Conservation (phyloP, 2,329 filamentous ascomycete species). For the Trichoderma gracile region DNA sequence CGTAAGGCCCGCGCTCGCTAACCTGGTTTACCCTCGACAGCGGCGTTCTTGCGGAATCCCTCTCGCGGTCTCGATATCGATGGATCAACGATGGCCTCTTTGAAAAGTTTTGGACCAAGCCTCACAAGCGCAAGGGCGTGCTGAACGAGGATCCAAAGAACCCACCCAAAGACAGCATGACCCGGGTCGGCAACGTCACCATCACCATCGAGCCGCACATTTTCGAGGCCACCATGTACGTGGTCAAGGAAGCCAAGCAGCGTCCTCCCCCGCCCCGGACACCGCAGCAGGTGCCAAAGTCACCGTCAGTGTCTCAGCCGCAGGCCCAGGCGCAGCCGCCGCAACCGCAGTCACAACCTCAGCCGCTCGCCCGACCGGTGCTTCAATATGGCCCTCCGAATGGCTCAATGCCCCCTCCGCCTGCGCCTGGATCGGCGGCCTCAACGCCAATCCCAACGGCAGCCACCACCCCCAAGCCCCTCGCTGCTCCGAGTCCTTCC, state of each 20-base stretch:
- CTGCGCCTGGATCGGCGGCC: slow-evolving; percentile 38
- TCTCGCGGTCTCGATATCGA: slow-evolving; percentile 70
- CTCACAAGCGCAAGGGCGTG: slow-evolving; percentile 65
- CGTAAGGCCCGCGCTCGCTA: not conserved
- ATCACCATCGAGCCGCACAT: slow-evolving; percentile 79
- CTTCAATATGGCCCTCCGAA: slow-evolving; percentile 67
- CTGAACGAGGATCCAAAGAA: slow-evolving; percentile 65
- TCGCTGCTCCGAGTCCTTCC: slow-evolving; percentile 29
- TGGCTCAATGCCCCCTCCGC: slow-evolving; percentile 59
- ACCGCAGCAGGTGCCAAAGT: slow-evolving; percentile 34
- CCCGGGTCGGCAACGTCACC: slow-evolving; percentile 69
- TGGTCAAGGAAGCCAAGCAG: slow-evolving; percentile 64
- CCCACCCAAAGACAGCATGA: slow-evolving; percentile 69
- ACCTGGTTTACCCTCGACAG: slow-evolving; percentile 44
- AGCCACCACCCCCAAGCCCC: slow-evolving; percentile 24
- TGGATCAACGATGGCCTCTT: slow-evolving; percentile 74
- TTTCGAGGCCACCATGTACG: slow-evolving; percentile 73
- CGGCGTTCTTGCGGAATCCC: slow-evolving; percentile 72
- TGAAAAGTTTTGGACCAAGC: slow-evolving; percentile 77
- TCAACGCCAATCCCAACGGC: slow-evolving; percentile 25
- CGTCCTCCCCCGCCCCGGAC: slow-evolving; percentile 34
- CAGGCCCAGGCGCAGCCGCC: slow-evolving; percentile 16
- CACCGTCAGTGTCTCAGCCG: slow-evolving; percentile 16
- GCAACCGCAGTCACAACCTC: slow-evolving; percentile 19
- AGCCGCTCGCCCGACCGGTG: slow-evolving; percentile 50